Percentiles rank a stretch among this genome's conserved stretches.
These are phyloP conservation scores for Citrus inodora DNA, from an alignment of 345 rosid species.

Conservation along the genomic window DNA sequence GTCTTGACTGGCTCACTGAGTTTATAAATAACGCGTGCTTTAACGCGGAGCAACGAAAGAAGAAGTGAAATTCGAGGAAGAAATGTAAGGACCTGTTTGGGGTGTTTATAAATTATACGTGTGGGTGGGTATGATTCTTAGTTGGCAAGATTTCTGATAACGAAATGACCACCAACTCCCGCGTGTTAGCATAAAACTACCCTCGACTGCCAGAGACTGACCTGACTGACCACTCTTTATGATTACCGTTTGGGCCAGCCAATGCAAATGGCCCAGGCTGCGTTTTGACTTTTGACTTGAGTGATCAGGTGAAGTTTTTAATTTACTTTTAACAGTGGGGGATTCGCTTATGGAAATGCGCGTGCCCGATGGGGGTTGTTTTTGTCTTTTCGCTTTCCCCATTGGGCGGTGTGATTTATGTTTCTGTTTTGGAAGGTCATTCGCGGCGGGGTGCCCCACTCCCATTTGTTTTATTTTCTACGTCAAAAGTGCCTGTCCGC, in stretches of 20 bases:
- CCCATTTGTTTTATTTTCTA: neutral
- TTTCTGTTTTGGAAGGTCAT: neutral
- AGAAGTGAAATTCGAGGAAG: slow-evolving; percentile 11
- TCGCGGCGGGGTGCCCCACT: neutral
- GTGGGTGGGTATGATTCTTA: slow-evolving; percentile 8
- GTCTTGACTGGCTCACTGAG: neutral
- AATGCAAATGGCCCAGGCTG: no score
- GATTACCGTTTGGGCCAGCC: neutral
- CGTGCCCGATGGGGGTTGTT: neutral
- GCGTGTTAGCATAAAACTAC: slow-evolving; percentile 20
- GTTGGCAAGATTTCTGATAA: slow-evolving; percentile 9
- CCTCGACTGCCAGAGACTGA: neutral
- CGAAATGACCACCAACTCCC: slow-evolving; percentile 28
- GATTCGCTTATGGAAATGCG: no score
- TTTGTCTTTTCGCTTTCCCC: neutral
- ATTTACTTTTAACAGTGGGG: no score
- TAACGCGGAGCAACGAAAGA: neutral
- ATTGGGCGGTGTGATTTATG: neutral
- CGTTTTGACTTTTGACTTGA: no score
- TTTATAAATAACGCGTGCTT: neutral
- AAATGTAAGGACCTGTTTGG: neutral
- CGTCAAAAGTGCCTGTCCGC: neutral
- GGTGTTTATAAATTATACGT: neutral
- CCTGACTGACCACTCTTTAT: neutral
- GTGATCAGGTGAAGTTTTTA: no score